Base-by-base conservation (phyloP, 306 rosid genomes). In the Casuarina equisetifolia region DNA sequence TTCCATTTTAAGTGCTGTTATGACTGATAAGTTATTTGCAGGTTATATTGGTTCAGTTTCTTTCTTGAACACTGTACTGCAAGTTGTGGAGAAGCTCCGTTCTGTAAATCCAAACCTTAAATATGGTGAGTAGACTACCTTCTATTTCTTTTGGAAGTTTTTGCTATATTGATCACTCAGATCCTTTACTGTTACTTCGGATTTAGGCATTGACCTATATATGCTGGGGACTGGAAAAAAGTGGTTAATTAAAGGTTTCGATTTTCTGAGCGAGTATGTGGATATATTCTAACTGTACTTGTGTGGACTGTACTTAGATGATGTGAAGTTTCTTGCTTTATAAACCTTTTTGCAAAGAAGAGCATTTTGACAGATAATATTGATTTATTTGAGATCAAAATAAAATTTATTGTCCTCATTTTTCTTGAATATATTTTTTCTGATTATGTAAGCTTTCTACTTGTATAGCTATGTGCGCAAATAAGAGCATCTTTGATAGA, bases 31-130 rank as follows among this genome's bases (percentile, higher is more conserved):
- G 42, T 70, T 36, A 38, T 15, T 75, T 49, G 64, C 88, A 89
- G 92, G 92, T 73, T 89, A 89, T 78, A 86, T 89, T 63, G 92
- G 92, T 81, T 88, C 90, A 12, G 86, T 88, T 85, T 87, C 91
- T 40, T 88, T 88, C 77, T 82, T 88, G 71, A 81, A 48, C 84
- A 81, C 85, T 35, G 82, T 88, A 44, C 81, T 88, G 77, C 72
- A 88, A 77, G 91, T 88, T 79, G 85, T 85, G 51, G 36, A 74
- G 12, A 88, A 81, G 80, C 91, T 88, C 64, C 88, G 91, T 36
- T 74, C 85, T 5, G 55, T 85, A 59, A 88, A 88, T 78, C 91
- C 91, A 20, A 74, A 85, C 39, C 88, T 88, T 64, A 79, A 35
- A 76, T 88, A 88, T 61, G 91, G 91, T 88, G 52, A 81, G 89